Base-by-base conservation (phyloP, 352 stramenopile species). In the Phytopythium helicoides region DNA sequence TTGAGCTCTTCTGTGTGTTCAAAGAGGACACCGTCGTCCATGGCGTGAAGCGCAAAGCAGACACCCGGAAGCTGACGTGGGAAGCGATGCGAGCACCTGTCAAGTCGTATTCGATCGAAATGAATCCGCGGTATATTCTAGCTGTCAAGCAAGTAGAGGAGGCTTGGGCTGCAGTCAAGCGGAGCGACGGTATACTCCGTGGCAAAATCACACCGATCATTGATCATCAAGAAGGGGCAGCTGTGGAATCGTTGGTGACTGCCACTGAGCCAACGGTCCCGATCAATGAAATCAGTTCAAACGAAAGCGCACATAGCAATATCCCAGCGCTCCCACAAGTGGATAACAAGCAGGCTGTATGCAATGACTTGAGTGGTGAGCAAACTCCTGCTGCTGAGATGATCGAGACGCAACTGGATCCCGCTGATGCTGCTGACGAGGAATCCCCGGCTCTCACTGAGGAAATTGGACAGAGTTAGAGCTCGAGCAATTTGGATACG, bases 31-130 rank as follows among this genome's bases (percentile, higher is more conserved):
- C 77, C 1, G 26, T 68, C 6, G 66, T 62, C 33, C 74, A 86
- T 39, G 75, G 75, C 6, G 59, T 71, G 8, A 61, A 58, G 15
- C 71, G 76, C 16, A 48, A 51, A 6, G n/a, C 59, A 9, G 76
- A 71, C 12, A 62, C 80, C 16, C 54, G 31, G 11, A 86, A 86
- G 80, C 68, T 71, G 15, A 88, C 80, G 26, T 90, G 80, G 80
- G 76, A 90, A 54, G 76, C 76, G 1, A 71, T 88, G 33, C 72
- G 83, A 49, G 80, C 76, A 1, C 76, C 75, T 1, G 68, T 90
- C 22, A 90, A 86, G 56, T 81, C 64, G 55, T 90, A 90, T 55
- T 68, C 76, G 4, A 88, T 90, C 36, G 80, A 88, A 50, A 54
- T 0, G 73, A 87, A 15, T 59, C 85, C 34, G 73, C 56, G 6